phyloP scores from a whole-genome alignment of 306 rosid species.

The Begonia loranthoides region DNA sequence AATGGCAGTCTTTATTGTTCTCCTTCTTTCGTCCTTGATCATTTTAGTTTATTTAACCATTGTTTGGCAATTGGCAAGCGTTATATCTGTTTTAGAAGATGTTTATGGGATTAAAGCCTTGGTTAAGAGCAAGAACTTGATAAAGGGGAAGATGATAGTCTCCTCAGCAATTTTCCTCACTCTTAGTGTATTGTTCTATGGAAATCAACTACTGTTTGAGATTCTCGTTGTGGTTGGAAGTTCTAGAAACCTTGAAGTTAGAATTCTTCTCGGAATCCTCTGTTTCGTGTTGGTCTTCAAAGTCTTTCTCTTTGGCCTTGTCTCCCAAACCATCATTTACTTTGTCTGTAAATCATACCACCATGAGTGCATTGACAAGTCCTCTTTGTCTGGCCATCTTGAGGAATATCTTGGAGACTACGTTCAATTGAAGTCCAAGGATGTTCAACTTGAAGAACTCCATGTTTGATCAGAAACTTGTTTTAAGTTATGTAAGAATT shows the following conservation, averaged over 20 bases:
- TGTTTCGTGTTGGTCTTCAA: slow-evolving; percentile 7
- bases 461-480: not conserved
- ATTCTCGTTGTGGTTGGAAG: slow-evolving; percentile 3
- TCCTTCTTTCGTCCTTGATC: not conserved
- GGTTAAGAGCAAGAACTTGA: slow-evolving; percentile 15
- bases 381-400: slow-evolving; percentile 11
- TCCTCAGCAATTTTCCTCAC: slow-evolving; percentile 6
- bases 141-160: slow-evolving; percentile 12
- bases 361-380: slow-evolving; percentile 14
- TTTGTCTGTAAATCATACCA: slow-evolving; percentile 18
- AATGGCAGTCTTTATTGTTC: not conserved
- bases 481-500: too few species aligned
- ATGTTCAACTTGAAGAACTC: slow-evolving; percentile 13
- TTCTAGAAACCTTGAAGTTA: not conserved
- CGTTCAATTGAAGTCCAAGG: slow-evolving; percentile 11
- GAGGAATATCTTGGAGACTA: slow-evolving; percentile 11
- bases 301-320: slow-evolving; percentile 10
- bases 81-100: slow-evolving; percentile 14
- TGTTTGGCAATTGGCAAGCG: slow-evolving; percentile 16
- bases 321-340: slow-evolving; percentile 16
- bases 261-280: slow-evolving; percentile 5
- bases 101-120: slow-evolving; percentile 12
- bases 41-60: slow-evolving; percentile 12
- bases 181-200: not conserved
- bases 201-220: slow-evolving; percentile 1